A percentile compares a stretch with the other conserved stretches of the same genome.
phyloP scores from a whole-genome alignment of 306 rosid species.

The Vachellia pachyceras region DNA sequence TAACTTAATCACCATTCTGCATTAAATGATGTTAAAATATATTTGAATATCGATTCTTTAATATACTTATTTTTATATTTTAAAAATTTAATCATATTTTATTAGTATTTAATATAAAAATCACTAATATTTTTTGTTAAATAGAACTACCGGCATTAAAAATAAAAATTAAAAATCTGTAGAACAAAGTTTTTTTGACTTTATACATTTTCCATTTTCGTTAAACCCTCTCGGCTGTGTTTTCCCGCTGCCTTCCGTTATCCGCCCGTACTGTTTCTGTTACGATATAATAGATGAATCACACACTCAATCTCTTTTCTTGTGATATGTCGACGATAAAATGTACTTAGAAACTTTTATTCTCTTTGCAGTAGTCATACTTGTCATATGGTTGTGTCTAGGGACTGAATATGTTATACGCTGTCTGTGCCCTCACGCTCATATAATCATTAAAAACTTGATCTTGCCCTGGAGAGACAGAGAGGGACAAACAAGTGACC shows the following conservation, averaged over 20 bases:
- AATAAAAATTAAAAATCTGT: no score
- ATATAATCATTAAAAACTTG: not conserved
- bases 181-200: no score
- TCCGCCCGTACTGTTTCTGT: not conserved
- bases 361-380: not conserved
- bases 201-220: no score
- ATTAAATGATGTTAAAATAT: no score
- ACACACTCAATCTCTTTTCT: not conserved
- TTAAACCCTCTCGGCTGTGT: not conserved
- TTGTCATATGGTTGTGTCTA: not conserved
- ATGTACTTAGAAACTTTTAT: not conserved
- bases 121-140: no score
- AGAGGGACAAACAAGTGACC: not conserved
- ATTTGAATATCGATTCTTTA: no score
- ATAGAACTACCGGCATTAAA: no score
- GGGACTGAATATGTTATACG: slow-evolving; percentile 9
- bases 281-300: not conserved
- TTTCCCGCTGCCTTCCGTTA: not conserved
- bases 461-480: not conserved
- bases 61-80: no score
- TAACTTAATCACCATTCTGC: no score
- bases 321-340: not conserved
- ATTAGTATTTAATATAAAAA: no score
- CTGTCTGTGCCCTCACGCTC: not conserved
- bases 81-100: no score